Conservation (phyloP, 2,329 filamentous ascomycete species). For the Trichoderma citrinoviride region DNA sequence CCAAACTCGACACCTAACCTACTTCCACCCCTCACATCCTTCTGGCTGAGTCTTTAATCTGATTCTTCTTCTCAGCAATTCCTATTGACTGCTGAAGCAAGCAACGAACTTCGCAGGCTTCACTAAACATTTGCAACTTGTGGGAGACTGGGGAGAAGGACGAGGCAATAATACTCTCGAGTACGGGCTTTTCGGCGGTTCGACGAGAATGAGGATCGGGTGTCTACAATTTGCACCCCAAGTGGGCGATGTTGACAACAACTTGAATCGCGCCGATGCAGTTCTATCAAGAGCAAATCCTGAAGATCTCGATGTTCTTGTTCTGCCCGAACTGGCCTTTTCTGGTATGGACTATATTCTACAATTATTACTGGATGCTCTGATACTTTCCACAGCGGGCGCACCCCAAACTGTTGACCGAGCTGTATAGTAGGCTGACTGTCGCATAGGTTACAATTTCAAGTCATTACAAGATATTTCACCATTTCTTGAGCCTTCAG, state of each 20-base stretch:
- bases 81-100: not conserved
- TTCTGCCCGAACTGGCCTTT: conserved; percentile 75
- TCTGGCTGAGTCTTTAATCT: not conserved
- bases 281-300: conserved; percentile 55
- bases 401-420: not conserved
- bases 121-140: not conserved
- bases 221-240: conserved; percentile 71
- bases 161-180: not conserved
- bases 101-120: not conserved
- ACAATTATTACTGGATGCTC: not conserved
- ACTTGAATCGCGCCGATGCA: conserved; percentile 64
- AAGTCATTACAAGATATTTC: conserved; percentile 63
- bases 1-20: not conserved
- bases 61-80: not conserved
- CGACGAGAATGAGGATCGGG: conserved; percentile 57
- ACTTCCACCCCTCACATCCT: not conserved
- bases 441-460: conserved; percentile 67
- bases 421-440: not conserved
- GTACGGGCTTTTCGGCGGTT: not conserved
- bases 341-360: conserved; percentile 54
- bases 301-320: conserved; percentile 63
- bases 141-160: not conserved
- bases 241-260: conserved; percentile 67
- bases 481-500: conserved; percentile 65
- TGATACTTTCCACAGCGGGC: not conserved